phyloP scores from a whole-genome alignment of 805 yeast species.

The Sugiyamaella americana region DNA sequence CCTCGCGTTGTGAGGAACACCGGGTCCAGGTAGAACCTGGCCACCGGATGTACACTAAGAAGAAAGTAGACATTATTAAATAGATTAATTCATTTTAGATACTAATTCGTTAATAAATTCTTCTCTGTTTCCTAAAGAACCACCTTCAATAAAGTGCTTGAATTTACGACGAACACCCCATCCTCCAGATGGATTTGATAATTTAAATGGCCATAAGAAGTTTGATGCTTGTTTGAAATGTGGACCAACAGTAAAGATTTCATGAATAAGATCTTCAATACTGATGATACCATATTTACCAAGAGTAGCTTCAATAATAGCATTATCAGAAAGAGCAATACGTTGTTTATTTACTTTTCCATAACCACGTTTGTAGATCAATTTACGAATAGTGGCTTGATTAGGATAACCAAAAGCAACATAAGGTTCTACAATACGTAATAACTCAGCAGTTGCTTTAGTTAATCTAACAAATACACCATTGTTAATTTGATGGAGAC shows the following conservation, averaged over 20 bases:
- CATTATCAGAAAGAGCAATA: slow-evolving; percentile 63
- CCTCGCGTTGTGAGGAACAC: neutral
- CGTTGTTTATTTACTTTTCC: slow-evolving; percentile 78
- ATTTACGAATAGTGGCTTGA: slow-evolving; percentile 64
- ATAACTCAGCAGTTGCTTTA: slow-evolving; percentile 73
- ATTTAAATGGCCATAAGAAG: slow-evolving; percentile 83
- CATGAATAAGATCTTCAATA: slow-evolving; percentile 75
- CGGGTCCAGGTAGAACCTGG: neutral
- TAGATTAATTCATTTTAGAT: slow-evolving; percentile 40
- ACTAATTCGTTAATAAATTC: slow-evolving; percentile 51
- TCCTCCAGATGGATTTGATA: slow-evolving; percentile 78
- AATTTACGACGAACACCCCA: slow-evolving; percentile 77
- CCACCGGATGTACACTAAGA: neutral
- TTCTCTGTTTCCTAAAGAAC: slow-evolving; percentile 81
- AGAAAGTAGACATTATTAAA: neutral
- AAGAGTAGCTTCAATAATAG: slow-evolving; percentile 63
- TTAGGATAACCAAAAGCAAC: slow-evolving; percentile 80
- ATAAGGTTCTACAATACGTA: slow-evolving; percentile 76
- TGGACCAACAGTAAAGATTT: slow-evolving; percentile 77
- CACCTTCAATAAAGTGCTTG: slow-evolving; percentile 82
- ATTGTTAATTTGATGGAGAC: slow-evolving; percentile 73
- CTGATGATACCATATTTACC: slow-evolving; percentile 74
- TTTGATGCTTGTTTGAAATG: slow-evolving; percentile 81
- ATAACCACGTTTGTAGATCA: slow-evolving; percentile 79
- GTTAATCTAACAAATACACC: slow-evolving; percentile 76